These are phyloP conservation scores for Stephania yunnanensis DNA, from an alignment of 164 flowering plant species.

Conservation along the genomic window DNA sequence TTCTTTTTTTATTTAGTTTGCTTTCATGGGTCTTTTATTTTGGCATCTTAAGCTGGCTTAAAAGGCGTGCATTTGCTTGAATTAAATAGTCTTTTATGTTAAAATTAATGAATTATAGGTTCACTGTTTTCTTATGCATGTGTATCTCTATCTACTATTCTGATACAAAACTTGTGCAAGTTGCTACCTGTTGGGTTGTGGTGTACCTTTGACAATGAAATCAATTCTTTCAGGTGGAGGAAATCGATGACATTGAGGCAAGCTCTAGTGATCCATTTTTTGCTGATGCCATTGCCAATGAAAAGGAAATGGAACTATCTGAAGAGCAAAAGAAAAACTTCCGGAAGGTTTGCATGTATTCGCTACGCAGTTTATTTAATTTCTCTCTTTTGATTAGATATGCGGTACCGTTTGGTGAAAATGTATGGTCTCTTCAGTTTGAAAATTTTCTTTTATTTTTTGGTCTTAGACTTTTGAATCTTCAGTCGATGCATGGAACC, in stretches of 20 bases:
- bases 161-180: too few species aligned
- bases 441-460: background rate
- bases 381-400: background rate
- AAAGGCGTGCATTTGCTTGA: background rate
- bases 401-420: background rate
- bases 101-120: too few species aligned
- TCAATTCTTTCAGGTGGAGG: constrained; percentile 73
- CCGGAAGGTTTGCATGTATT: constrained; percentile 50
- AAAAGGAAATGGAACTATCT: constrained; percentile 64
- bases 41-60: background rate
- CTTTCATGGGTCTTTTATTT: background rate
- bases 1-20: background rate
- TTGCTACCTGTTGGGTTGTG: background rate
- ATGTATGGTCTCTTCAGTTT: background rate
- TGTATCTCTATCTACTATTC: too few species aligned
- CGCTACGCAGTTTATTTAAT: background rate
- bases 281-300: constrained; percentile 85
- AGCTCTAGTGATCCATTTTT: constrained; percentile 60
- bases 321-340: constrained; percentile 80
- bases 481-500: background rate
- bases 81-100: background rate
- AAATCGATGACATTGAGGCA: constrained; percentile 81
- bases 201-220: background rate
- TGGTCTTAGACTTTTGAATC: background rate
- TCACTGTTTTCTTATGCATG: too few species aligned